Evolutionary conservation across 805 yeast species (phyloP), one percentile per base, ranked within the genome.

Genomic region (Gaillardinia entomophila): DNA sequence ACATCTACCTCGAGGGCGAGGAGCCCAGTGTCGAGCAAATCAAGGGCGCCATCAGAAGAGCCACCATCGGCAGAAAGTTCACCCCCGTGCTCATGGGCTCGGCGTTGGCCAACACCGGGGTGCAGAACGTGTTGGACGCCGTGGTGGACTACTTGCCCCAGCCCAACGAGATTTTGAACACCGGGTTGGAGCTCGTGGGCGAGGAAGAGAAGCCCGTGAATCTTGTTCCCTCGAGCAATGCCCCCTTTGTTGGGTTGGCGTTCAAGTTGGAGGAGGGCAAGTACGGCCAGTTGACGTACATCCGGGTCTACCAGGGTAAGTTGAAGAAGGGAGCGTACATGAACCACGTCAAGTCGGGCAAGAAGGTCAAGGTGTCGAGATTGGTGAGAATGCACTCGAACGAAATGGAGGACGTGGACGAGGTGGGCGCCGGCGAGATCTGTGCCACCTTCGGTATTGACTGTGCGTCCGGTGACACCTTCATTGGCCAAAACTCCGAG

Each of bases 61-160:
- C 97, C 31, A 92, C 99, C 13, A 90, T 90, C 62, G 95, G 89
- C 20, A 79, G 97, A 66, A 84, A 76, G 56, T 92, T 92, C 70
- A 87, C 97, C 11, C 98, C 99, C n/a, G 97, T 92, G n/a, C 70
- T 90, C 44, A 92, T 92, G 97, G 99, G 99, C 15, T 87, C 97
- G 31, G 99, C 99, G 13, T 72, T 92, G 43, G 98, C 97, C 37
- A 92, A 92, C 67, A 85, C 81, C 45, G 96, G 97, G 61, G 74
- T 92, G 43, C 99, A 92, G 68, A 89, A 89, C 15, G 96, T 90
- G 24, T 71, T 92, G 48, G 97, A 92, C 59, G 92, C 97, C 26
- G 95, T 92, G 38, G 90, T 90, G 44, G 97, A 90, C 57, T 92
- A 79, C 62, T 73, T 92, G 50, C 99, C 99, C 28, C 80, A 90